Evolutionary conservation across 2,329 filamentous ascomycete species (phyloP), one percentile per base, ranked within the genome.

Genomic region (Onygena corvina): DNA sequence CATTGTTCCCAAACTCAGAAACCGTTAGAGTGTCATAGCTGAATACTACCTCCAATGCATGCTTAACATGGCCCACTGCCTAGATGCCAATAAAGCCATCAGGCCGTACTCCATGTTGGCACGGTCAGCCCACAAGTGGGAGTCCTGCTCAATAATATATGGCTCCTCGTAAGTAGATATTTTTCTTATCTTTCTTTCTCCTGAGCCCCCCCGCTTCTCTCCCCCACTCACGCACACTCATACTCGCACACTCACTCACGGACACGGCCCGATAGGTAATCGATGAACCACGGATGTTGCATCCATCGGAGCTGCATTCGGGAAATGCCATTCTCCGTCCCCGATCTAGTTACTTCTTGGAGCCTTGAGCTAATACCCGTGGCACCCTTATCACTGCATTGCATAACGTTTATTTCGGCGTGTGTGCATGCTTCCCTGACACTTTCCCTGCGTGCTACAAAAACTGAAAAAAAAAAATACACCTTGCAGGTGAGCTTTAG

Each of bases 171-270:
- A n/a, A n/a, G n/a, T n/a, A n/a, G n/a, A 16, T 12, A 27, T 42
- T 16, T 18, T 6, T 8, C 23, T 29, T 42, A 27, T 42, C 21
- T 25, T 40, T 7, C 14, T 40, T 20, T n/a, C 35, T 38, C 8
- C 4, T 16, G 6, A 38, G 14, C 14, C 11, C 5, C 11, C 20
- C 3, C n/a, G n/a, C n/a, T 18, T 12, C 4, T 40, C 3, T 11
- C 38, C 38, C 38, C 38, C 38, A 42, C 38, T 27, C 23, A 23
- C n/a, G n/a, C n/a, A n/a, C n/a, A n/a, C n/a, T n/a, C n/a, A n/a
- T n/a, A n/a, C n/a, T n/a, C n/a, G n/a, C n/a, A n/a, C n/a, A n/a
- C n/a, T n/a, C n/a, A n/a, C n/a, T n/a, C n/a, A 27, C 12, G 11
- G 38, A 14, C 4, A 3, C 21, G 38, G 38, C 38, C 38, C 38